Evolutionary conservation across 768 basidiomycete genomes (phyloP), one percentile per base, ranked within the genome.

Genomic region (Flagelloscypha sp.): DNA sequence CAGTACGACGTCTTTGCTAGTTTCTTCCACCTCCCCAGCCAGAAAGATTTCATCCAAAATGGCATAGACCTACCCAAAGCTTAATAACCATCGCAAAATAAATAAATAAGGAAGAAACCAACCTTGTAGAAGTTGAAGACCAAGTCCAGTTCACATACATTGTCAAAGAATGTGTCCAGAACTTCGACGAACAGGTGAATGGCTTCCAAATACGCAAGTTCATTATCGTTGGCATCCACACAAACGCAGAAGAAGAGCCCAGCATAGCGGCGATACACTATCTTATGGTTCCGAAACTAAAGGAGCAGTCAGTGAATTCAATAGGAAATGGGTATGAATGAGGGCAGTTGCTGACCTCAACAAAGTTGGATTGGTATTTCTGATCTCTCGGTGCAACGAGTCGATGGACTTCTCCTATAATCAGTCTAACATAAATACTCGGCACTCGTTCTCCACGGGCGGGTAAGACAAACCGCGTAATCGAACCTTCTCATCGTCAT

Each of bases 41-140:
- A 99, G 70, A 64, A 99, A 98, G 35, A 97, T 88, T 54, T 99
- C 95, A 54, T 99, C 95, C 38, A 99, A 68, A 36, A 99, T 97
- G 3, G 95, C 92, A 51, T 99, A 98, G 6, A 98, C 94, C 88
- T 94, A 27, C 16, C 27, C 19, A 27, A 24, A 8, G 29, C 30
- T 30, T 17, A 24, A 30, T 19, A 35, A 9, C 9, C 24, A 5
- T 25, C 9, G 39, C 6, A 9, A 12, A 27, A 20, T 36, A 12
- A 4, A 24, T 21, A 8, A 15, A 7, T 33, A 35, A 12, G 23
- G 16, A 29, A 25, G 22, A 9, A 34, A 41, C 57, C 13, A 27
- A 84, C 88, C 68, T 98, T 98, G 63, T 98, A 95, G 56, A 98
- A 99, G 58, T 97, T 97, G 68, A 98, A 99, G 2, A 99, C 95